Evolutionary conservation across 2,329 filamentous ascomycete genomes (phyloP).

Genomic region (Pseudogymnoascus sp.): DNA sequence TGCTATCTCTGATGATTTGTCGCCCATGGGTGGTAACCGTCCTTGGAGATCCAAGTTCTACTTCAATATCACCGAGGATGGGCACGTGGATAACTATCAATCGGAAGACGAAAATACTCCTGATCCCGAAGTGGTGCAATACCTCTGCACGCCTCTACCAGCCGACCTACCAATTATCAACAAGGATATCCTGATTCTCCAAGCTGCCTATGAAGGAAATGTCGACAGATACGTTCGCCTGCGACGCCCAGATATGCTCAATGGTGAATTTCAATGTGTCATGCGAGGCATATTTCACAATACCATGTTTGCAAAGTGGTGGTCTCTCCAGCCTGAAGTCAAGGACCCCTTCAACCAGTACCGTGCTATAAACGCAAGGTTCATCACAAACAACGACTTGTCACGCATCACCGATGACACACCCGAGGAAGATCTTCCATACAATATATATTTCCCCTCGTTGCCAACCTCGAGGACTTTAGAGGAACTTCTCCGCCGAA

Average conservation of each 20-base stretch:
- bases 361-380: slow-evolving; percentile 23
- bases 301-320: slow-evolving; percentile 32
- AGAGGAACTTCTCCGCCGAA: not conserved
- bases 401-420: slow-evolving; percentile 1
- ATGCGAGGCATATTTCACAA: slow-evolving; percentile 31
- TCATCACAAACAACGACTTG: slow-evolving; percentile 28
- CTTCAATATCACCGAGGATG: not conserved
- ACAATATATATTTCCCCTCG: slow-evolving; percentile 1
- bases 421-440: not conserved
- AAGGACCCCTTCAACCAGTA: not conserved
- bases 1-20: no score
- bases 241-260: slow-evolving; percentile 20
- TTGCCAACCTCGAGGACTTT: not conserved
- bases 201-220: slow-evolving; percentile 34
- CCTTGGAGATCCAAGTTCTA: not conserved
- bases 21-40: no score
- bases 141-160: slow-evolving; percentile 29
- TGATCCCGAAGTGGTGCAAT: slow-evolving; percentile 10
- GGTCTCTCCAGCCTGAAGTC: slow-evolving; percentile 8
- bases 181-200: slow-evolving; percentile 33
- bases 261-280: slow-evolving; percentile 20
- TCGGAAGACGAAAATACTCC: not conserved
- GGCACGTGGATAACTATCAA: not conserved
- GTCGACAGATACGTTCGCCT: slow-evolving; percentile 35
- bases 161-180: slow-evolving; percentile 30